phyloP scores from a whole-genome alignment of 2,329 filamentous ascomycete genomes.

The Ophiostoma sp. region DNA sequence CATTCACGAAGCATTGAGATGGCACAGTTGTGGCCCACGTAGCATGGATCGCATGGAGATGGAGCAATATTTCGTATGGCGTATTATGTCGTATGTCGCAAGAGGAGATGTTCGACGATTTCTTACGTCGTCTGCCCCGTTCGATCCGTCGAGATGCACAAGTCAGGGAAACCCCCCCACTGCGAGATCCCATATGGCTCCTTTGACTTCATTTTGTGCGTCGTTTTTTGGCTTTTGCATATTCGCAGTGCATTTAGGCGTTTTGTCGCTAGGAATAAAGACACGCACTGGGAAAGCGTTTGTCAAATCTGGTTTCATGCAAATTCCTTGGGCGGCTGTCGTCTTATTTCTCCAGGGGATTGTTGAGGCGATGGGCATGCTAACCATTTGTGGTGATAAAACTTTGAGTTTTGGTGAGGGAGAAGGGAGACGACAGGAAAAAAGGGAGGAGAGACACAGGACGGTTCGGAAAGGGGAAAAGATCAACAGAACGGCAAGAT shows the following conservation, averaged over 20 bases:
- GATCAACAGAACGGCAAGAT: conserved; percentile 3
- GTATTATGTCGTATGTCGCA: not conserved
- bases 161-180: not conserved
- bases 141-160: not conserved
- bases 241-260: not conserved
- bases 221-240: not conserved
- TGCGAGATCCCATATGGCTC: not conserved
- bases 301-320: conserved; percentile 1
- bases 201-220: not conserved
- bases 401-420: not conserved
- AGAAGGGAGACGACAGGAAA: conserved; percentile 11
- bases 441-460: conserved; percentile 1
- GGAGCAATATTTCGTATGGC: not conserved
- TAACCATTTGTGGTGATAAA: conserved; percentile 3
- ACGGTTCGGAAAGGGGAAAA: not conserved
- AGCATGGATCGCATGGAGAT: conserved; percentile 6
- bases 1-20: not conserved
- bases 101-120: not conserved
- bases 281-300: not conserved
- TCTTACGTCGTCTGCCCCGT: not conserved
- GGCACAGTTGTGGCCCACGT: not conserved
- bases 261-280: not conserved
- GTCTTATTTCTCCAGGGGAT: conserved; percentile 9
- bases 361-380: conserved; percentile 7
- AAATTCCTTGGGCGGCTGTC: not conserved